Evolutionary conservation across 2,329 filamentous ascomycete species (phyloP).

Genomic region (Hirsutella thompsonii): DNA sequence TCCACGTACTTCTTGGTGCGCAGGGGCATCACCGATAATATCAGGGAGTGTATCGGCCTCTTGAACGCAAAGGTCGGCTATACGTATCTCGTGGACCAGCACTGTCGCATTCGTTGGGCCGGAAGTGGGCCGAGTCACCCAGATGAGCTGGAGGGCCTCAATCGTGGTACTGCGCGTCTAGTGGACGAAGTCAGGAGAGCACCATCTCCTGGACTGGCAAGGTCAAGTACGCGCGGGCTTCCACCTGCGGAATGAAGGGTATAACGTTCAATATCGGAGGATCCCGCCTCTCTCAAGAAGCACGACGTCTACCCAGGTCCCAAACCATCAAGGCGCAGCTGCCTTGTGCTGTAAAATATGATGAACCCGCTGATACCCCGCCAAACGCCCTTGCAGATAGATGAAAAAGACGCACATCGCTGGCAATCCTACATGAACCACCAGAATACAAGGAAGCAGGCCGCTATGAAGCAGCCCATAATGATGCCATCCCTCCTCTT

Average conservation of each 20-base stretch:
- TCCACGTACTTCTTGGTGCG: conserved; percentile 48
- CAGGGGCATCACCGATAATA: conserved; percentile 44
- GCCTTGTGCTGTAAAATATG: conserved; percentile 14
- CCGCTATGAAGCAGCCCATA: conserved; percentile 77
- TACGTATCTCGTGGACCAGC: conserved; percentile 76
- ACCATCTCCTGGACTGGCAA: conserved; percentile 5
- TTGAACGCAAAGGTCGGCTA: conserved; percentile 90
- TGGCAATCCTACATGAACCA: conserved; percentile 49
- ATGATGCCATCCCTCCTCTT: conserved; percentile 93
- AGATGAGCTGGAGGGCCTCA: conserved; percentile 54
- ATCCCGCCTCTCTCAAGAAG: not conserved
- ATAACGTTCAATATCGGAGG: not conserved
- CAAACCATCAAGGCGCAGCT: conserved; percentile 3
- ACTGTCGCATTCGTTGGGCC: conserved; percentile 89
- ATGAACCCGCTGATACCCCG: conserved; percentile 20
- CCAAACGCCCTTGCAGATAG: conserved; percentile 17
- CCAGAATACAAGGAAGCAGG: conserved; percentile 80
- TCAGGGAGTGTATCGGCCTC: conserved; percentile 52
- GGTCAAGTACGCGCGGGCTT: conserved; percentile 8
- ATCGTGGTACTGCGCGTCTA: conserved; percentile 49
- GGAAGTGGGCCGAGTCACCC: conserved; percentile 60
- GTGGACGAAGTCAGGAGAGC: conserved; percentile 41
- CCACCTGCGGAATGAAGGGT: conserved; percentile 3
- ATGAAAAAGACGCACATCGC: not conserved
- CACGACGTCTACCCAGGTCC: not conserved